Conservation (phyloP, 306 rosid genomes). For the Pterocarpus santalinus region DNA sequence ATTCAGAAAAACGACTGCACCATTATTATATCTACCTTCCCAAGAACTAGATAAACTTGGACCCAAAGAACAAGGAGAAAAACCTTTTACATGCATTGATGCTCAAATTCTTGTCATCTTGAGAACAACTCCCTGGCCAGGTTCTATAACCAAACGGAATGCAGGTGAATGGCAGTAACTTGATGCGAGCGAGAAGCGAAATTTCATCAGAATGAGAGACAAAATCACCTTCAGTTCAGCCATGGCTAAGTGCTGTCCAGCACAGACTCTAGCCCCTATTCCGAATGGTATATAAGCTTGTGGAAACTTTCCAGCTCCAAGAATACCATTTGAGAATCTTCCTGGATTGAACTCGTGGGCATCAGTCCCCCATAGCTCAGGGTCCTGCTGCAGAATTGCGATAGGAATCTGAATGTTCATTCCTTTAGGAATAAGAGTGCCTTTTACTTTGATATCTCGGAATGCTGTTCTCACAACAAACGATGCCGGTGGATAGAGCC, state of each 20-base stretch:
- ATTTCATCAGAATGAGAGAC: conserved; percentile 48
- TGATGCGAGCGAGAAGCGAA: conserved; percentile 49
- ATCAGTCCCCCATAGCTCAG: conserved; percentile 66
- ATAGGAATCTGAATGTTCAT: conserved; percentile 64
- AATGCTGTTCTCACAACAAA: conserved; percentile 52
- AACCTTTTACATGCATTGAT: not conserved
- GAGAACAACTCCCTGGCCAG: conserved; percentile 55
- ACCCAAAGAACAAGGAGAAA: not conserved
- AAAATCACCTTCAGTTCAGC: conserved; percentile 64
- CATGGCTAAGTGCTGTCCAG: conserved; percentile 69
- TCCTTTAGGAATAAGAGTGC: conserved; percentile 67
- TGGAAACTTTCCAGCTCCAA: conserved; percentile 62
- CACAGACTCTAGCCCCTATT: conserved; percentile 62
- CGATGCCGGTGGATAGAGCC: conserved; percentile 66
- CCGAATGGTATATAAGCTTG: conserved; percentile 73
- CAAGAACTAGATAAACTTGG: not conserved
- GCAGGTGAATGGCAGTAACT: conserved; percentile 50
- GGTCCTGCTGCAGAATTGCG: conserved; percentile 59
- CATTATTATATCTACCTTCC: not conserved
- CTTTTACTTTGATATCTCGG: conserved; percentile 57
- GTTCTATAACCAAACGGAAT: conserved; percentile 45
- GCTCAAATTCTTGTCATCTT: conserved; percentile 43
- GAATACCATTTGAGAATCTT: conserved; percentile 66
- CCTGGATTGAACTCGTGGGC: conserved; percentile 68
- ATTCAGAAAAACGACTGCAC: not conserved